Conservation (phyloP, 306 rosid genomes). For the Sophora flavescens region DNA sequence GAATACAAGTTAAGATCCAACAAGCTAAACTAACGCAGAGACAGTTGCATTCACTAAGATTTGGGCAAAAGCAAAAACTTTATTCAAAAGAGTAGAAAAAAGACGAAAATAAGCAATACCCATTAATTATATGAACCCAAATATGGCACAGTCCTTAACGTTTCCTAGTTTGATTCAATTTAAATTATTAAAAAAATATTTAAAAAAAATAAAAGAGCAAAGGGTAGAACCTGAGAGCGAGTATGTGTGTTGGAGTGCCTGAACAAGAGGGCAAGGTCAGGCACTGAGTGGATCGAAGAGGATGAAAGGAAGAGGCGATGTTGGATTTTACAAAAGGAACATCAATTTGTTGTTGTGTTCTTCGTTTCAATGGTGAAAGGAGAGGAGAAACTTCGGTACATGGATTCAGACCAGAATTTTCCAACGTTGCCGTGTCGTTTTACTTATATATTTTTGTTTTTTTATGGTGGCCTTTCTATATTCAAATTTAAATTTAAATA, state of each 20-base stretch:
- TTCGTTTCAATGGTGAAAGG: slow-evolving; percentile 38
- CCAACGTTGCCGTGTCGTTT: slow-evolving; percentile 34
- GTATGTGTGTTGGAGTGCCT: neutral
- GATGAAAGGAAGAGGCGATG: slow-evolving; percentile 25
- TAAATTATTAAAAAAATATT: neutral
- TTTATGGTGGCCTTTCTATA: neutral
- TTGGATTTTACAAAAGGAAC: slow-evolving; percentile 32
- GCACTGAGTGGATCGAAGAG: slow-evolving; percentile 45
- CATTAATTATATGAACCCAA: slow-evolving; percentile 26
- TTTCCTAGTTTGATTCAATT: neutral
- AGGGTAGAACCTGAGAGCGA: slow-evolving; percentile 39
- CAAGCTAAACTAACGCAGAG: slow-evolving; percentile 18
- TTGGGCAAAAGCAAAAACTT: slow-evolving; percentile 25
- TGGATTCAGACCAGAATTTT: slow-evolving; percentile 12
- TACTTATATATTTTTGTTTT: slow-evolving; percentile 5
- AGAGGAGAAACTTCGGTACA: slow-evolving; percentile 20
- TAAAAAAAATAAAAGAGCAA: too few species aligned
- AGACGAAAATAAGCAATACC: slow-evolving; percentile 10
- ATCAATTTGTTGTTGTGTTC: neutral
- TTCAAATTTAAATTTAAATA: too few species aligned
- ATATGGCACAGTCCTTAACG: slow-evolving; percentile 10
- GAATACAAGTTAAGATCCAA: slow-evolving; percentile 47
- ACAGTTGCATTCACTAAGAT: slow-evolving; percentile 39
- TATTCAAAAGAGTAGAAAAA: neutral
- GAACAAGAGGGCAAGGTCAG: slow-evolving; percentile 27